A percentile compares a stretch with the other conserved stretches of the same genome.
Conservation (phyloP, 164 flowering plant genomes). For the Magnolia officinalis region DNA sequence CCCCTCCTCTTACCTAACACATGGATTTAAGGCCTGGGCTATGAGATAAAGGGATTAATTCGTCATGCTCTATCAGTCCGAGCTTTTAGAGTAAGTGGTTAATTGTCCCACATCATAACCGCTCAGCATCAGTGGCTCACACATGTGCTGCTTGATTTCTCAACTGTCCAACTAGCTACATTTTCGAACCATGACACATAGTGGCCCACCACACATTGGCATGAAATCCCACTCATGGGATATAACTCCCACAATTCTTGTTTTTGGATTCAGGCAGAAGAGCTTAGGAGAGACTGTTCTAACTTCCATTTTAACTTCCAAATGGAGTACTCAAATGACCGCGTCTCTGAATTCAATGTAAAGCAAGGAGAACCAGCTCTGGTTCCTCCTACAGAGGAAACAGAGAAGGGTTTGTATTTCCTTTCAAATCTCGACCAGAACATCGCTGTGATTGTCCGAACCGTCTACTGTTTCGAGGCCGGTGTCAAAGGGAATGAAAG, state of each 20-base stretch:
- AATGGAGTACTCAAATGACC: conserved; percentile 20
- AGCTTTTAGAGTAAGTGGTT: no score
- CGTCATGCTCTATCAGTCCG: no score
- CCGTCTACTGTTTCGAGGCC: conserved; percentile 53
- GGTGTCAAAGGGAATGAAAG: conserved; percentile 46
- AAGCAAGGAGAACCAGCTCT: conserved; percentile 37
- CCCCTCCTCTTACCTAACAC: no score
- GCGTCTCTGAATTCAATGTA: conserved; percentile 20
- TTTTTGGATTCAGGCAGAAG: conserved; percentile 11
- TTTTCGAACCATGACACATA: no score
- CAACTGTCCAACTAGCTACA: no score
- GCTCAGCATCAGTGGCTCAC: no score
- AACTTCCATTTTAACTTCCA: background rate
- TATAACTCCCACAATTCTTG: background rate
- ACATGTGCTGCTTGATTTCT: no score
- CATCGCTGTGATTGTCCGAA: conserved; percentile 53
- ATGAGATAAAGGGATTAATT: no score
- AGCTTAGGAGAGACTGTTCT: conserved; percentile 10
- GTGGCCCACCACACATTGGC: no score
- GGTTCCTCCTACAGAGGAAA: conserved; percentile 50
- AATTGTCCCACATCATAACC: no score
- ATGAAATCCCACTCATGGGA: no score
- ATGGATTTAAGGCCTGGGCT: no score
- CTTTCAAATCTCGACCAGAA: conserved; percentile 65
- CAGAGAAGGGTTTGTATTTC: conserved; percentile 48